These are phyloP conservation scores for Wolfiporia cocos DNA, from an alignment of 1,284 basidiomycete genomes.

Conservation along the genomic window DNA sequence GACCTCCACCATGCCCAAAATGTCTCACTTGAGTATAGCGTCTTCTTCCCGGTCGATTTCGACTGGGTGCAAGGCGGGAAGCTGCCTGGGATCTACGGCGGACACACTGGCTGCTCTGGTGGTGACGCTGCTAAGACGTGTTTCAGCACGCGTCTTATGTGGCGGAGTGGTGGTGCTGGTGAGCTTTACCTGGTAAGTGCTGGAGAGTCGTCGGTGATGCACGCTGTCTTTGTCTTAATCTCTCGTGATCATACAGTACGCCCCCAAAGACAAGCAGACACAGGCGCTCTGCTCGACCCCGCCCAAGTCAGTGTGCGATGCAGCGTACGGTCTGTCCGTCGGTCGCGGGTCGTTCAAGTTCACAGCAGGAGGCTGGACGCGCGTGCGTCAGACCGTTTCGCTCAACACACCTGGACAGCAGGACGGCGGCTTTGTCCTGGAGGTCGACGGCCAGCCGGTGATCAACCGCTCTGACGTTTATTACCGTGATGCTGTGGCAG, in stretches of 20 bases:
- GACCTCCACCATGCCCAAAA: conserved; percentile 40
- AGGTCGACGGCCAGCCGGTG: conserved; percentile 47
- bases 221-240: conserved; percentile 13
- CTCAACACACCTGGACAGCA: conserved; percentile 63
- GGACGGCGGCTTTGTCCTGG: conserved; percentile 32
- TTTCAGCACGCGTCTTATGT: conserved; percentile 75
- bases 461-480: conserved; percentile 52
- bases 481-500: conserved; percentile 41
- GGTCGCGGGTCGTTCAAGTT: conserved; percentile 72
- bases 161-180: conserved; percentile 53
- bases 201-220: background rate
- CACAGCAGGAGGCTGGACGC: conserved; percentile 61
- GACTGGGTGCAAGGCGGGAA: conserved; percentile 69
- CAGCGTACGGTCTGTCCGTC: conserved; percentile 63
- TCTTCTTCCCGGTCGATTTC: conserved; percentile 60
- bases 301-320: conserved; percentile 54
- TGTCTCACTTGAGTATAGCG: conserved; percentile 53
- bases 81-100: conserved; percentile 68
- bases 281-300: conserved; percentile 47
- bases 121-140: conserved; percentile 57
- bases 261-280: conserved; percentile 48
- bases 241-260: conserved; percentile 62
- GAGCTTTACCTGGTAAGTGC: conserved; percentile 68
- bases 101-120: conserved; percentile 60
- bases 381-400: conserved; percentile 52